A percentile compares a stretch with the other conserved stretches of the same genome.
These are phyloP conservation scores for Mycena crocata DNA, from an alignment of 768 basidiomycete species.

Conservation along the genomic window DNA sequence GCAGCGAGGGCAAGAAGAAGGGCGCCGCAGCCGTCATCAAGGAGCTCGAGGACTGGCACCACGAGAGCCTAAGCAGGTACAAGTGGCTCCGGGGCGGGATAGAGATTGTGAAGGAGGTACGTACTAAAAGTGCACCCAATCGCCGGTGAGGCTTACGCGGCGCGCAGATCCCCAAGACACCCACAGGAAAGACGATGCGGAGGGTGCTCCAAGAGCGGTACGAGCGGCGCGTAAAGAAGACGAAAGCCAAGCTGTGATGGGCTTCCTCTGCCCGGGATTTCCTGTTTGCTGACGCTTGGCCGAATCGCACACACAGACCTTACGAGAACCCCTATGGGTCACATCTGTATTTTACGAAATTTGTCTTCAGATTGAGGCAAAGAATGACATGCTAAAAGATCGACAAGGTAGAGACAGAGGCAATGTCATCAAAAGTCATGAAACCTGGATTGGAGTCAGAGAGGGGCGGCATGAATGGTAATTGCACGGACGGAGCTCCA, in stretches of 20 bases:
- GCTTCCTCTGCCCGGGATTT: too few species aligned
- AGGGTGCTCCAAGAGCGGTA: slow-evolving; percentile 70
- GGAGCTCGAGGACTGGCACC: slow-evolving; percentile 70
- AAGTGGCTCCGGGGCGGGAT: slow-evolving; percentile 85
- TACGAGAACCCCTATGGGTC: background rate
- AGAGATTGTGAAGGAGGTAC: slow-evolving; percentile 70
- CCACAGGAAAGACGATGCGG: slow-evolving; percentile 79
- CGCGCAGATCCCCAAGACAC: slow-evolving; percentile 75
- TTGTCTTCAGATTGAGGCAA: slow-evolving; percentile 1
- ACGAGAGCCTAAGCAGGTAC: slow-evolving; percentile 73
- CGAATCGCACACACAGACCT: background rate
- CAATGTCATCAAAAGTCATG: background rate
- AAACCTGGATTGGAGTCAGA: background rate
- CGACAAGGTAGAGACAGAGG: slow-evolving; percentile 3
- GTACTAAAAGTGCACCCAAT: background rate
- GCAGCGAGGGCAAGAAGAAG: slow-evolving; percentile 59
- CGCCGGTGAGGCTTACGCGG: background rate
- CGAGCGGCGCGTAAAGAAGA: slow-evolving; percentile 46
- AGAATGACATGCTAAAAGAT: background rate
- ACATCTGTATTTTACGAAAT: background rate
- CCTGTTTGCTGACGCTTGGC: too few species aligned
- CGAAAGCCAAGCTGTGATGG: slow-evolving; percentile 42
- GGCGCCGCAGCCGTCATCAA: slow-evolving; percentile 55
- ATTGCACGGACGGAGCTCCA: slow-evolving; percentile 6
- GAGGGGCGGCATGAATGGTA: background rate